phyloP scores from a whole-genome alignment of 495 filamentous ascomycete genomes.

The Aspergillus taichungensis region DNA sequence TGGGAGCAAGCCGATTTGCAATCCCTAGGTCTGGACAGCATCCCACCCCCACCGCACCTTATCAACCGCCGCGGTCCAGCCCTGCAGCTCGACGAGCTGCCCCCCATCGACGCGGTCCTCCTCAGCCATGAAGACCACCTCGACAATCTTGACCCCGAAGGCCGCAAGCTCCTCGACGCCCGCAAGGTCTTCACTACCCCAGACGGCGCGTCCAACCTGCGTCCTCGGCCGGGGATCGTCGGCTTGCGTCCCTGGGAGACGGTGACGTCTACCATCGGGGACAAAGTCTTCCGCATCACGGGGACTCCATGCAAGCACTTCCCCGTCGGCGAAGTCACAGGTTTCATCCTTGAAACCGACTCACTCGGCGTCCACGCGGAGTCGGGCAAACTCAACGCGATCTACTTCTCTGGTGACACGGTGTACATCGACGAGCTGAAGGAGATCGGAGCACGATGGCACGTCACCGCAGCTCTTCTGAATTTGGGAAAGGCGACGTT shows the following conservation, averaged over 20 bases:
- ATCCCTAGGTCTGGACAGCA: slow-evolving; percentile 29
- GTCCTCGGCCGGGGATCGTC: slow-evolving; percentile 29
- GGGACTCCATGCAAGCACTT: slow-evolving; percentile 41
- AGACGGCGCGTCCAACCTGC: slow-evolving; percentile 35
- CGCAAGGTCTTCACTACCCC: slow-evolving; percentile 40
- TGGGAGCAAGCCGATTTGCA: slow-evolving; percentile 30
- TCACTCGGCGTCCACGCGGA: slow-evolving; percentile 29
- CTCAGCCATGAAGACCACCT: slow-evolving; percentile 48
- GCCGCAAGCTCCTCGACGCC: slow-evolving; percentile 33
- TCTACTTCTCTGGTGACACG: slow-evolving; percentile 50
- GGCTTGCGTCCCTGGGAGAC: slow-evolving; percentile 28
- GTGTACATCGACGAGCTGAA: slow-evolving; percentile 39
- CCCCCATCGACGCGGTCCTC: slow-evolving; percentile 41
- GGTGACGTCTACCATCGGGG: slow-evolving; percentile 15
- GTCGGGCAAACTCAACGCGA: slow-evolving; percentile 36
- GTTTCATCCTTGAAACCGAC: slow-evolving; percentile 34
- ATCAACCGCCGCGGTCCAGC: slow-evolving; percentile 15
- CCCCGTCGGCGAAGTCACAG: slow-evolving; percentile 39
- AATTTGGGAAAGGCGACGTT: slow-evolving; percentile 23
- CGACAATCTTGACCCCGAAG: slow-evolving; percentile 41
- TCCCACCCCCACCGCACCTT: no score
- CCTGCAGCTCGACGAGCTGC: slow-evolving; percentile 28
- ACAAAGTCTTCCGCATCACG: slow-evolving; percentile 22
- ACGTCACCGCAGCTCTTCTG: slow-evolving; percentile 17
- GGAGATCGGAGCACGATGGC: slow-evolving; percentile 12